Conservation (phyloP, 75 land plant genomes). For the Cunninghamia lanceolata region DNA sequence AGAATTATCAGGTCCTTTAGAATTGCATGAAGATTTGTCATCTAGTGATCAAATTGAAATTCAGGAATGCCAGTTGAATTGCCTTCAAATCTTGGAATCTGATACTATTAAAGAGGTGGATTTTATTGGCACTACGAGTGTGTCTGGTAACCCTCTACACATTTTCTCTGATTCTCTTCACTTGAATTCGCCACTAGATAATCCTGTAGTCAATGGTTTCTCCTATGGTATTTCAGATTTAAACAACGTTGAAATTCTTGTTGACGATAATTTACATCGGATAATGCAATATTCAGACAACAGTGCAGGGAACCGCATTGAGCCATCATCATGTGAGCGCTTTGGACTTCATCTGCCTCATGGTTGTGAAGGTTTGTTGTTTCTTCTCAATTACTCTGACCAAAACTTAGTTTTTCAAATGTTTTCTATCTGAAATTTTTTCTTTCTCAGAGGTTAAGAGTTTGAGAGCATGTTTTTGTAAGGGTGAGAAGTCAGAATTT, state of each 20-base stretch:
- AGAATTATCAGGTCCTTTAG: background rate
- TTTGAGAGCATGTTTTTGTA: background rate
- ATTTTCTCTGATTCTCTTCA: background rate
- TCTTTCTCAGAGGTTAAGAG: background rate
- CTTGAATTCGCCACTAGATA: background rate
- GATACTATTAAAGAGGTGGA: background rate
- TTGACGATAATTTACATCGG: background rate
- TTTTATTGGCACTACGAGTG: background rate
- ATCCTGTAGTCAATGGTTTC: background rate
- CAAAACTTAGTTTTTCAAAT: too few species aligned
- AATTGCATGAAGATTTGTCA: background rate
- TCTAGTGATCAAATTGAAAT: background rate
- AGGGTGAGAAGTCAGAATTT: background rate
- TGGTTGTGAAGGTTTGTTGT: background rate
- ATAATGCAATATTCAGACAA: background rate
- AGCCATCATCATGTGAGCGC: background rate
- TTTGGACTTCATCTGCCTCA: too few species aligned
- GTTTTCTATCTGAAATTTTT: background rate
- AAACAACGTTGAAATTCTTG: background rate
- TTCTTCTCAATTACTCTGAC: background rate
- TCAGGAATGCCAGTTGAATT: background rate
- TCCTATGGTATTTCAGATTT: background rate
- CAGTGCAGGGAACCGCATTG: background rate
- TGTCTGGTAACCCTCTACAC: background rate
- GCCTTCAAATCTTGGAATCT: background rate